Evolutionary conservation across 2,329 filamentous ascomycete genomes (phyloP).

Genomic region (Aspergillus ochraceoroseus): DNA sequence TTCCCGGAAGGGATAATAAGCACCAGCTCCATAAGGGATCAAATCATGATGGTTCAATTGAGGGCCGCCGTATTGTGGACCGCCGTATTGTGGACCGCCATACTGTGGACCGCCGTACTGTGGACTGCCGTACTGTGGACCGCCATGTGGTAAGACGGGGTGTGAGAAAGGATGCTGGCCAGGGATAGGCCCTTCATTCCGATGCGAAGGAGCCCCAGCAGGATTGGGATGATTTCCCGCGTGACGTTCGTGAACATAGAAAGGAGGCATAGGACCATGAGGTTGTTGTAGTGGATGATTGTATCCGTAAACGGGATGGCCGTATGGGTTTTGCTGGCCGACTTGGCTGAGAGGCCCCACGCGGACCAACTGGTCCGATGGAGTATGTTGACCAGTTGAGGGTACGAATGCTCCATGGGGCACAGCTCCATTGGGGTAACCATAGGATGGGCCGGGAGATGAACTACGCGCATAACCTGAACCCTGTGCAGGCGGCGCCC

Average conservation of each 20-base stretch:
- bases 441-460: constrained; percentile 40
- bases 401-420: constrained; percentile 28
- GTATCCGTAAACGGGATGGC: constrained; percentile 29
- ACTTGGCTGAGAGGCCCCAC: constrained; percentile 26
- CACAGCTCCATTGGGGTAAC: constrained; percentile 29
- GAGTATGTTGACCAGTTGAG: constrained; percentile 24
- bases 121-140: constrained; percentile 28
- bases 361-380: constrained; percentile 35
- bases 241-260: constrained; percentile 30
- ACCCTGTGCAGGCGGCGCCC: constrained; percentile 30
- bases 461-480: constrained; percentile 39
- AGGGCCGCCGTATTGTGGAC: constrained; percentile 29
- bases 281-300: constrained; percentile 26
- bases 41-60: constrained; percentile 37
- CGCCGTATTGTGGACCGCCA: constrained; percentile 25
- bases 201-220: constrained; percentile 21
- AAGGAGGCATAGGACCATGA: constrained; percentile 27
- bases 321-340: constrained; percentile 26
- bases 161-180: constrained; percentile 31
- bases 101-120: constrained; percentile 32
- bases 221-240: constrained; percentile 27
- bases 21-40: constrained; percentile 34
- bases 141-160: constrained; percentile 25
- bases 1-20: constrained; percentile 36
- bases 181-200: constrained; percentile 31